Base-by-base conservation (phyloP, 495 filamentous ascomycete species). In the Xylaria intraflava region DNA sequence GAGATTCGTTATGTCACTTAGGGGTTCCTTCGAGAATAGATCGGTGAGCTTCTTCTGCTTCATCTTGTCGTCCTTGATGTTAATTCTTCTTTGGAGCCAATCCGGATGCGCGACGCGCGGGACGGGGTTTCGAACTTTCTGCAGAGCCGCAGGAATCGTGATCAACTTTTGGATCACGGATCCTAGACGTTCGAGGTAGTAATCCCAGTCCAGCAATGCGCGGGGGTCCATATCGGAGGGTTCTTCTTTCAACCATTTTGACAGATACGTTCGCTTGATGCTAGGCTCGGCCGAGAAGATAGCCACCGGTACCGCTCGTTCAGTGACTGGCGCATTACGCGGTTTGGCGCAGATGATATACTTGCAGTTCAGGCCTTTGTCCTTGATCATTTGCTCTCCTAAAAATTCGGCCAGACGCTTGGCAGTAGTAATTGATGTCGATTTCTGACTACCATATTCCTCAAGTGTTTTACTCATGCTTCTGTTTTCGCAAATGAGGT, bases 11-110 rank as follows among this genome's bases (percentile, higher is more conserved):
- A 88, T 84, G 53, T 90, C 86, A 26, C 81, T 78, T 38, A 95
- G 68, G 0, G 89, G 84, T 27, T 78, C 78, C 65, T 91, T 90
- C 20, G 58, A 64, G 58, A 99, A 97, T 49, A 96, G 74, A 66
- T 97, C 93, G 0, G 93, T 97, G 79, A 99, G 87, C 72, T 96
- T 97, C 74, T 89, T 93, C 70, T 99, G 93, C 76, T 97, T 95
- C 75, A 96, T 87, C 63, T 83, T 89, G 66, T 99, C 93, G 52
- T 99, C 94, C 68, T 95, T 95, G 63, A 84, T 82, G 61, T 92
- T 89, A 68, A 99, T 96, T 43, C 91, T 76, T 36, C 89, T 82
- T 59, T 96, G 90, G 24, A 99, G 75, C 93, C 93, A 99, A 35
- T 99, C 93, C 0, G 93, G 93, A 73, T 99, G 93, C 14, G 87